Evolutionary conservation across 1,139 yeast genomes (phyloP).

Genomic region (Hansenula anomala): DNA sequence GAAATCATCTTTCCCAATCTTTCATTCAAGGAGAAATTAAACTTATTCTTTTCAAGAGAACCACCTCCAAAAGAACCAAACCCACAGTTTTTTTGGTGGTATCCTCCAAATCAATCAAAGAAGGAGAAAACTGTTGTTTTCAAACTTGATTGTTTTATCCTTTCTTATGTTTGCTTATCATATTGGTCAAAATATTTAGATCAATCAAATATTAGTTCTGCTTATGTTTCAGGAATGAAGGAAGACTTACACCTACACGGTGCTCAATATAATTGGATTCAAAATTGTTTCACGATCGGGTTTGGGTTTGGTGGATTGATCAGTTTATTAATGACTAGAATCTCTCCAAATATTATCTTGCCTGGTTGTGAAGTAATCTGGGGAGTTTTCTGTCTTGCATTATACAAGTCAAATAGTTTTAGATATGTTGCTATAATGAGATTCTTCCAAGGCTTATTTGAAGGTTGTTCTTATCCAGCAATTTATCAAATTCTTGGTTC

Average conservation of each 20-base stretch:
- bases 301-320: slow-evolving; percentile 24
- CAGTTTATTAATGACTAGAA: slow-evolving; percentile 8
- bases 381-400: slow-evolving; percentile 31
- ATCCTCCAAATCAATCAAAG: slow-evolving; percentile 33
- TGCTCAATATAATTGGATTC: slow-evolving; percentile 19
- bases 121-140: slow-evolving; percentile 27
- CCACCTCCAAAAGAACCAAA: slow-evolving; percentile 4
- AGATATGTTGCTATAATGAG: slow-evolving; percentile 43
- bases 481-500: slow-evolving; percentile 54
- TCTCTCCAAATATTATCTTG: neutral
- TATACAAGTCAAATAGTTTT: slow-evolving; percentile 35
- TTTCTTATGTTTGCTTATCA: slow-evolving; percentile 30
- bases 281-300: slow-evolving; percentile 22
- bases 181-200: slow-evolving; percentile 27
- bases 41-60: neutral
- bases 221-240: slow-evolving; percentile 30
- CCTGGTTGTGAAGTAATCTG: neutral
- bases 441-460: slow-evolving; percentile 54
- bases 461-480: slow-evolving; percentile 51
- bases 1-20: neutral
- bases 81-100: slow-evolving; percentile 29
- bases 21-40: slow-evolving; percentile 1
- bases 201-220: slow-evolving; percentile 25
- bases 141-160: slow-evolving; percentile 34
- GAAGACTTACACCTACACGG: slow-evolving; percentile 25